Conservation (phyloP, 179 eudicot species). For the Silene coronaria region DNA sequence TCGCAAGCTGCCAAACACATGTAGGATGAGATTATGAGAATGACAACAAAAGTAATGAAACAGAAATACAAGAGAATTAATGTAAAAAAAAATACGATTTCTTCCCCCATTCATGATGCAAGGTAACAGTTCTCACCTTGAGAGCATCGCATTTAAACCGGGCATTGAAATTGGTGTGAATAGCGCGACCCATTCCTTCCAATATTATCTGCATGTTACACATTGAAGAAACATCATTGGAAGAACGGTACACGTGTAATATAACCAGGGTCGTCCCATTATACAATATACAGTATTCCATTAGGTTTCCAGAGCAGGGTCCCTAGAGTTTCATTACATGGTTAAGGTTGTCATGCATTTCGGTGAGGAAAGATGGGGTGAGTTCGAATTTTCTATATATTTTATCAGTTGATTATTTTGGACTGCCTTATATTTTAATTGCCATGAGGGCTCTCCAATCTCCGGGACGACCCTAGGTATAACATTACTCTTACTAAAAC, state of each 20-base stretch:
- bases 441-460: too few species aligned
- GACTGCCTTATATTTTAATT: too few species aligned
- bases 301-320: too few species aligned
- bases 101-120: not conserved
- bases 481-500: too few species aligned
- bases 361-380: too few species aligned
- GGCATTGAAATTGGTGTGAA: conserved; percentile 89
- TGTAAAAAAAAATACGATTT: not conserved
- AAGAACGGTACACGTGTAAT: not conserved
- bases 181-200: conserved; percentile 97
- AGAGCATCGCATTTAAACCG: conserved; percentile 80
- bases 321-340: too few species aligned
- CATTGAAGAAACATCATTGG: not conserved
- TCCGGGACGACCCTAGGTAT: too few species aligned
- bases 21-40: not conserved
- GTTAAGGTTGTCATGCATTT: too few species aligned
- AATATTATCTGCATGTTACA: conserved; percentile 57
- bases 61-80: not conserved
- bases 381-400: too few species aligned
- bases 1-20: conserved; percentile 66
- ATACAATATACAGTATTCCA: too few species aligned
- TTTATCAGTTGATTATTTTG: too few species aligned
- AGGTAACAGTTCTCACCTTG: conserved; percentile 46
- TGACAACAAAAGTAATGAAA: not conserved
- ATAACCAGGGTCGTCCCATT: too few species aligned